phyloP scores from a whole-genome alignment of 768 basidiomycete genomes.

The Suillus lakei region DNA sequence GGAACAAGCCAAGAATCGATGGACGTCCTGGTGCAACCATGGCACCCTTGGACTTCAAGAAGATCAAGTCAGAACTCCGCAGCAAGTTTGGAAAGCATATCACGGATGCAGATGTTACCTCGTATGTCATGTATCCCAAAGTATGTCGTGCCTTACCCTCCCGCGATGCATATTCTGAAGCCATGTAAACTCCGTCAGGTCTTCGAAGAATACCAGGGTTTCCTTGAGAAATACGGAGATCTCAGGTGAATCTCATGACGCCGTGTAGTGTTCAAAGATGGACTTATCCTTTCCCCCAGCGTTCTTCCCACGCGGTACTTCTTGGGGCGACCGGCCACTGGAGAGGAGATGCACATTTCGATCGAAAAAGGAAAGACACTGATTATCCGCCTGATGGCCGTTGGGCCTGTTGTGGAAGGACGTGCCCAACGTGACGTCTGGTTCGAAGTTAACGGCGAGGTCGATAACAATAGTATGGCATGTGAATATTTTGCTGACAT shows the following conservation, averaged over 20 bases:
- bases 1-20: slow-evolving; percentile 93
- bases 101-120: slow-evolving; percentile 89
- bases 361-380: slow-evolving; percentile 98
- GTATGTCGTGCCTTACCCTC: slow-evolving; percentile 41
- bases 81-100: slow-evolving; percentile 97
- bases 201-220: slow-evolving; percentile 96
- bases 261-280: slow-evolving; percentile 12
- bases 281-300: slow-evolving; percentile 45
- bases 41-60: slow-evolving; percentile 91
- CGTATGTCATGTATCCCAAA: slow-evolving; percentile 99
- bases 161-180: slow-evolving; percentile 11
- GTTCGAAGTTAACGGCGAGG: slow-evolving; percentile 98
- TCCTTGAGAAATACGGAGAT: slow-evolving; percentile 95
- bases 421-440: slow-evolving; percentile 95
- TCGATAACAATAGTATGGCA: slow-evolving; percentile 35
- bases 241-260: slow-evolving; percentile 60
- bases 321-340: slow-evolving; percentile 87
- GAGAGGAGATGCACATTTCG: slow-evolving; percentile 96
- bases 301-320: slow-evolving; percentile 97
- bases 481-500: slow-evolving; percentile 22
- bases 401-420: slow-evolving; percentile 91
- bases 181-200: slow-evolving; percentile 54
- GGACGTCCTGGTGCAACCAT: slow-evolving; percentile 90
- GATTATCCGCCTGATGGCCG: slow-evolving; percentile 94
- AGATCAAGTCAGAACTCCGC: slow-evolving; percentile 90